Evolutionary conservation across 768 basidiomycete species (phyloP).

Genomic region (Leccinum olivaceopallidum): DNA sequence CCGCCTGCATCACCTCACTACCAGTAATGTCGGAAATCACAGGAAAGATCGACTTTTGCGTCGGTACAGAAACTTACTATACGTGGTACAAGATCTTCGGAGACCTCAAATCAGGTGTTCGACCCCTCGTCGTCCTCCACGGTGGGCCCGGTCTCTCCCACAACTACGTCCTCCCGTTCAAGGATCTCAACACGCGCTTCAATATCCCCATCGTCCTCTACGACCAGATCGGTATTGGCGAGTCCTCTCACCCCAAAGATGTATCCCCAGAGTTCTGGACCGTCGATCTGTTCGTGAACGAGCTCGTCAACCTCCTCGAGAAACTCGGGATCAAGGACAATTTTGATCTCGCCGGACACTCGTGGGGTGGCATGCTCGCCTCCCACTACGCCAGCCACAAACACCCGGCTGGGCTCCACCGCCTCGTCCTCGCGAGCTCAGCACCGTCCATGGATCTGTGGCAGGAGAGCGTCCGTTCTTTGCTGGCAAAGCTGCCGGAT

Average conservation of each 20-base stretch:
- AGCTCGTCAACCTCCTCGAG: neutral
- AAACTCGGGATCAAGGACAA: neutral
- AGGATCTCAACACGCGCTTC: neutral
- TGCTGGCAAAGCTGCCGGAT: neutral
- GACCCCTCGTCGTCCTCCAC: neutral
- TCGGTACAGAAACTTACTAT: neutral
- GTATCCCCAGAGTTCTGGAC: neutral
- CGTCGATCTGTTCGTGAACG: neutral
- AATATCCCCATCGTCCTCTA: neutral
- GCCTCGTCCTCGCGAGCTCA: neutral
- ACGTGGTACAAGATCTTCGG: neutral
- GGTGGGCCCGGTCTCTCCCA: neutral
- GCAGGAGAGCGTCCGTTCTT: neutral
- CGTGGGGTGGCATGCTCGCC: neutral
- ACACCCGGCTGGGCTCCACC: neutral
- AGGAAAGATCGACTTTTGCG: neutral
- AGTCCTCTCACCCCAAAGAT: neutral
- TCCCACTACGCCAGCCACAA: neutral
- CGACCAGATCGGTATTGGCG: neutral
- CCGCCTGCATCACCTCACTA: no score
- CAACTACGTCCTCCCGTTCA: neutral
- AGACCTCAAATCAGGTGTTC: neutral
- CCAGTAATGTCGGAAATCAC: neutral
- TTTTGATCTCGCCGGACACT: neutral
- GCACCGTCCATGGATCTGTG: neutral